These are phyloP conservation scores for Scheffersomyces quercinus DNA, from an alignment of 1,139 yeast species.

Conservation along the genomic window DNA sequence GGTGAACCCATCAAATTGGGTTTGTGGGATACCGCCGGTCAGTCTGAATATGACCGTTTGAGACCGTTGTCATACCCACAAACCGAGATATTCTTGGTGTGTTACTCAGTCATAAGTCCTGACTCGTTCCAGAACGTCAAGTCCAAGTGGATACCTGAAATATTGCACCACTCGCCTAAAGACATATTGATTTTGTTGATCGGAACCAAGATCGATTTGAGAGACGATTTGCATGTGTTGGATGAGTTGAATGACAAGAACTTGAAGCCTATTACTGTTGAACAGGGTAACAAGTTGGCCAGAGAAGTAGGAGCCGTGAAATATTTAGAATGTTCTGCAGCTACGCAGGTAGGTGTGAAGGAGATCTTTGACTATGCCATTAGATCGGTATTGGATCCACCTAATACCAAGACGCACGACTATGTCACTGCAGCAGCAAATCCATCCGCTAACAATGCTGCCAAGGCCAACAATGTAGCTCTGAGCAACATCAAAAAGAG, in stretches of 20 bases:
- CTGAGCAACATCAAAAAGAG: constrained; percentile 16
- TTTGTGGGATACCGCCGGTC: constrained; percentile 98
- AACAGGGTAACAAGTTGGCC: constrained; percentile 70
- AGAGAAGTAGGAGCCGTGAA: constrained; percentile 71
- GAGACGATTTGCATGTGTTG: constrained; percentile 76
- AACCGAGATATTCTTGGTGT: constrained; percentile 83
- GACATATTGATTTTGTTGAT: constrained; percentile 75
- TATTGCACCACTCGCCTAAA: constrained; percentile 78
- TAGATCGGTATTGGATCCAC: constrained; percentile 65
- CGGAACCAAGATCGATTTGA: constrained; percentile 84
- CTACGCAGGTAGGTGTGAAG: constrained; percentile 82
- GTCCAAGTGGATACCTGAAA: constrained; percentile 83
- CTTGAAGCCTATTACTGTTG: constrained; percentile 57
- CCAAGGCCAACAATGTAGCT: constrained; percentile 5
- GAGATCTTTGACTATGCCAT: constrained; percentile 84
- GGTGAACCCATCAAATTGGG: constrained; percentile 81
- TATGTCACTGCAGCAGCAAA: constrained; percentile 4
- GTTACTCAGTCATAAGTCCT: constrained; percentile 85
- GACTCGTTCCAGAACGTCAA: constrained; percentile 77
- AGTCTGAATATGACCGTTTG: constrained; percentile 87
- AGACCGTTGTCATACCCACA: constrained; percentile 93
- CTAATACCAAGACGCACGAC: constrained; percentile 20
- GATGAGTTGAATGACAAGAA: constrained; percentile 70
- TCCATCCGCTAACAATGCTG: constrained; percentile 6
- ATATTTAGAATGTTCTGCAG: constrained; percentile 91